phyloP scores from a whole-genome alignment of 495 filamentous ascomycete species.

The Schizothecium vesticola region DNA sequence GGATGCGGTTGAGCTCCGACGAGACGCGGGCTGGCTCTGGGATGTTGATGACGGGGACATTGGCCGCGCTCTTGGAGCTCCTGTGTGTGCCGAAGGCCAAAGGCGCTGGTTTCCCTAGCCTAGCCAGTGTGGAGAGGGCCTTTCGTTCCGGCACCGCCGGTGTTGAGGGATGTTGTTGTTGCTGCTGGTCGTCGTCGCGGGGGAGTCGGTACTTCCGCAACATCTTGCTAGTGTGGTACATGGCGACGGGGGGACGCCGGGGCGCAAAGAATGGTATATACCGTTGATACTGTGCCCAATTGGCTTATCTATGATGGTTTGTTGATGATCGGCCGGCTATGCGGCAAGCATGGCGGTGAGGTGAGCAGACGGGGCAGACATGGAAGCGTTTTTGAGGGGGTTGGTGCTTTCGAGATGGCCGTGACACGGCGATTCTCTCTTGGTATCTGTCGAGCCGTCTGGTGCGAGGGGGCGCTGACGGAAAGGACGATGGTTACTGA shows the following conservation, averaged over 20 bases:
- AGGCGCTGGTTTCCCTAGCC: background rate
- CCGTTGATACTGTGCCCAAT: background rate
- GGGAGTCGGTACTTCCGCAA: conserved; percentile 8
- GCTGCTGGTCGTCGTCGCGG: background rate
- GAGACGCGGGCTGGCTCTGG: background rate
- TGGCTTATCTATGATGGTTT: background rate
- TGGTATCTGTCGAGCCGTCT: background rate
- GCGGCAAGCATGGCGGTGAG: background rate
- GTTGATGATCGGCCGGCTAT: background rate
- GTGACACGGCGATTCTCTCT: background rate
- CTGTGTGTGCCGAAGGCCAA: background rate
- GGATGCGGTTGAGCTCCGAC: background rate
- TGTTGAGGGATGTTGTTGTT: background rate
- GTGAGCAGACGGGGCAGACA: background rate
- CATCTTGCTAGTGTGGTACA: conserved; percentile 10
- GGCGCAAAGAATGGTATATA: background rate
- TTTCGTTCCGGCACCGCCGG: background rate
- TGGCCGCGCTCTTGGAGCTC: background rate
- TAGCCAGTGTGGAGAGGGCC: background rate
- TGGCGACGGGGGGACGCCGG: background rate
- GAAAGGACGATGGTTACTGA: background rate
- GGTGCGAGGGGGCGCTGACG: background rate
- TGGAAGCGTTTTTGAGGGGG: background rate
- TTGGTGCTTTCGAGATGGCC: background rate
- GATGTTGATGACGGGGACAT: background rate